Percentiles rank a stretch among this genome's conserved stretches.
These are phyloP conservation scores for Hebeloma cylindrosporum DNA, from an alignment of 768 basidiomycete genomes.

Conservation along the genomic window DNA sequence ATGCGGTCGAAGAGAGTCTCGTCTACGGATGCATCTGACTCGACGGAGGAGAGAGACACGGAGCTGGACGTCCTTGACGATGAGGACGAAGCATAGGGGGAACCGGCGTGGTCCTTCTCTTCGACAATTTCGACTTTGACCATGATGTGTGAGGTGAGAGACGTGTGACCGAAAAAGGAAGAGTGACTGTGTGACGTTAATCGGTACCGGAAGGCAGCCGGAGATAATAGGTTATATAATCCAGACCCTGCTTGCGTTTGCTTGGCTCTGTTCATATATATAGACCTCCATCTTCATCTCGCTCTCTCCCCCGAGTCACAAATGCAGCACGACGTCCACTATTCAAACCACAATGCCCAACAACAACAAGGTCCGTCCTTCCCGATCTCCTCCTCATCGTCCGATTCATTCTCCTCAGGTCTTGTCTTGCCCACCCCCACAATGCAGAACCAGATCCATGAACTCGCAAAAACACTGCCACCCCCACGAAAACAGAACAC, in stretches of 20 bases:
- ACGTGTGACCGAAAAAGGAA: conserved; percentile 25
- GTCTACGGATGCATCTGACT: conserved; percentile 67
- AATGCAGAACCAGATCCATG: conserved; percentile 81
- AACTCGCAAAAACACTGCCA: conserved; percentile 75
- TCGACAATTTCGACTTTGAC: conserved; percentile 93
- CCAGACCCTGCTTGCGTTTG: conserved; percentile 22
- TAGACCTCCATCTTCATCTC: conserved; percentile 32
- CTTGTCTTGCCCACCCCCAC: conserved; percentile 63
- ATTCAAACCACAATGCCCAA: conserved; percentile 21
- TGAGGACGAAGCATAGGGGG: conserved; percentile 73
- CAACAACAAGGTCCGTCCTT: conserved; percentile 37
- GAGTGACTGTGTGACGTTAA: conserved; percentile 11
- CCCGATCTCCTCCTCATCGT: conserved; percentile 11
- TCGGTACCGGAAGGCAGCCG: conserved; percentile 28
- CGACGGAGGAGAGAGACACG: conserved; percentile 76
- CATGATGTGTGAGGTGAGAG: conserved; percentile 47
- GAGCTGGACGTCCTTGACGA: conserved; percentile 73
- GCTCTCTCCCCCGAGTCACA: conserved; percentile 20
- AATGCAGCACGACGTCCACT: conserved; percentile 37
- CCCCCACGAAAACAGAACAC: conserved; percentile 92
- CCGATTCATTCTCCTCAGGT: conserved; percentile 36
- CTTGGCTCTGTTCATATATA: conserved; percentile 31
- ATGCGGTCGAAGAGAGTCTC: conserved; percentile 89
- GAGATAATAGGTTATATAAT: conserved; percentile 24
- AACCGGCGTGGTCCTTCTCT: conserved; percentile 70